A percentile compares a stretch with the other conserved stretches of the same genome.
These are phyloP conservation scores for Eucalyptus pauciflora DNA, from an alignment of 345 rosid genomes.

Conservation along the genomic window DNA sequence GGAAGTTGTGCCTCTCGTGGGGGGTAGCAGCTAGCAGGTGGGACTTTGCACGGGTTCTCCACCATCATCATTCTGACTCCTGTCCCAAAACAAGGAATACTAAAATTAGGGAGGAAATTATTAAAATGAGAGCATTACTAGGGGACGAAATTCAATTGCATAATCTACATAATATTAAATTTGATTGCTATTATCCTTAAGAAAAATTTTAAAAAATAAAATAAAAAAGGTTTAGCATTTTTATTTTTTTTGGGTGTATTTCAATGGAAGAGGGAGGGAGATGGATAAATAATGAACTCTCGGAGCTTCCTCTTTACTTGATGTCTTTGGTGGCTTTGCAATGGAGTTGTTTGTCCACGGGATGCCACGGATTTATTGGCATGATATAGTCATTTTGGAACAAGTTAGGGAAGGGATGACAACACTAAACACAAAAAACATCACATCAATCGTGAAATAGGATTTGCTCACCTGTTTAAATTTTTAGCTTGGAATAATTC, in stretches of 20 bases:
- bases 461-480: neutral
- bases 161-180: neutral
- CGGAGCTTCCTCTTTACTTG: neutral
- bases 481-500: neutral
- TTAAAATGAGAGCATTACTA: neutral
- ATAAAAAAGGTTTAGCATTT: neutral
- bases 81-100: neutral
- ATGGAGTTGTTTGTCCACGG: neutral
- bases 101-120: neutral
- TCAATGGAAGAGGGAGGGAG: neutral
- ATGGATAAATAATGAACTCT: neutral
- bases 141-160: neutral
- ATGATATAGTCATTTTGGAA: neutral
- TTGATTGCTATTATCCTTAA: neutral
- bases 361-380: neutral
- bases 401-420: neutral
- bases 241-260: neutral
- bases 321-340: neutral
- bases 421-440: neutral
- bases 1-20: slow-evolving; percentile 1
- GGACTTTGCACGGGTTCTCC: neutral
- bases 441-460: neutral
- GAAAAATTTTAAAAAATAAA: neutral
- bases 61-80: neutral
- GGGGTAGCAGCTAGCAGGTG: neutral